Conservation (phyloP, 345 rosid genomes). For the Brassica juncea region DNA sequence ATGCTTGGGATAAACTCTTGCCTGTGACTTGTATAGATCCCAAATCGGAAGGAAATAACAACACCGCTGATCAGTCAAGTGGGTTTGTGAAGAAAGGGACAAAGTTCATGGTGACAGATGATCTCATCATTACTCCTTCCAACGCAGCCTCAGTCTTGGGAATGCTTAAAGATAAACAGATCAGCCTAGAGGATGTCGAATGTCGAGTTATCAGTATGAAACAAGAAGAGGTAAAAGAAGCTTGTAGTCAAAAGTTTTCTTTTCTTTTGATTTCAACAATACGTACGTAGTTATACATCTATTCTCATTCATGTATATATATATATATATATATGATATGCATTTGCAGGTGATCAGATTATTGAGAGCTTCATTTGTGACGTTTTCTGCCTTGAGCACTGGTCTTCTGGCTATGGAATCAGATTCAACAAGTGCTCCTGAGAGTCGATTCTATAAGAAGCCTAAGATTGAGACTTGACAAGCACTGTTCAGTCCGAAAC, state of each 20-base stretch:
- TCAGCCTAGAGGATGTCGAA: background rate
- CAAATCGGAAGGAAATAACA: background rate
- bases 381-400: slow-evolving; percentile 4
- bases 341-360: background rate
- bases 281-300: background rate
- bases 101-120: slow-evolving; percentile 22
- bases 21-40: slow-evolving; percentile 1
- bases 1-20: slow-evolving; percentile 19
- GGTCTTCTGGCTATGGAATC: slow-evolving; percentile 2
- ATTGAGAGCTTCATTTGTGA: slow-evolving; percentile 9
- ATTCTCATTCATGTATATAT: background rate
- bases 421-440: slow-evolving; percentile 8
- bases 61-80: background rate
- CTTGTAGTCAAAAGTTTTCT: background rate
- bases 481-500: background rate
- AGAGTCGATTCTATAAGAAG: background rate
- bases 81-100: slow-evolving; percentile 19
- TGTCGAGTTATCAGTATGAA: background rate
- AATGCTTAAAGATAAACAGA: slow-evolving; percentile 6
- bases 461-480: slow-evolving; percentile 11
- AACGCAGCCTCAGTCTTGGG: slow-evolving; percentile 4
- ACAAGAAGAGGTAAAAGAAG: slow-evolving; percentile 9
- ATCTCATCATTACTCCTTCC: slow-evolving; percentile 14
- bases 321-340: background rate
- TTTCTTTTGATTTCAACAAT: background rate